Base-by-base conservation (phyloP, 139 green algal species). In the Eudorina sp. region DNA sequence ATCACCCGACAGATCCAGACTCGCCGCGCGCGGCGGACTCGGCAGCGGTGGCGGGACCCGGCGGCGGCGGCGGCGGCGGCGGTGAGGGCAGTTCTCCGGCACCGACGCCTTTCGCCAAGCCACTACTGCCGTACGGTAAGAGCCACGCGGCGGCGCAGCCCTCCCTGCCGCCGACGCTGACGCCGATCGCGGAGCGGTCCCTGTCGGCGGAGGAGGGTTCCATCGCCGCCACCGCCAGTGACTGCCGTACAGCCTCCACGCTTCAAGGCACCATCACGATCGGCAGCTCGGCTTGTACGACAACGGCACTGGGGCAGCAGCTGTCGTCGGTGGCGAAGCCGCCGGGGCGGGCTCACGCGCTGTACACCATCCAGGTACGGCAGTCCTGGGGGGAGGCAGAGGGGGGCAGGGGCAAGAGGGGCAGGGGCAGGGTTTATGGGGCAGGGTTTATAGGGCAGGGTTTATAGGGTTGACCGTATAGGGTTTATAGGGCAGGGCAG, bases 161-260 rank as follows among this genome's bases (percentile, higher is more conserved):
- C 16, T 68, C 58, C 19, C 58, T 31, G 64, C n/a, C n/a, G 29
- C 40, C 11, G 18, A 3, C 29, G 38, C 55, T 85, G 53, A 11
- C 77, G 53, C 77, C 77, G 21, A 73, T 85, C 31, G 16, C 36
- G 7, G 77, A 85, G 53, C 53, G 77, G 2, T 73, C 53, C 1
- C 27, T 85, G 48, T 73, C 53, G 14, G 77, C 77, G 38, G 77
- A 85, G 16, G 77, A 83, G n/a, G n/a, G n/a, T n/a, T n/a, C n/a
- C n/a, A n/a, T n/a, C n/a, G n/a, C n/a, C n/a, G n/a, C n/a, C n/a
- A n/a, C n/a, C n/a, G n/a, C n/a, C n/a, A n/a, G n/a, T n/a, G n/a
- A n/a, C n/a, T n/a, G n/a, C n/a, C n/a, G n/a, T n/a, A n/a, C n/a
- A n/a, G n/a, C n/a, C n/a, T n/a, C n/a, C n/a, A n/a, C n/a, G n/a